Evolutionary conservation across 495 filamentous ascomycete species (phyloP), one percentile per base, ranked within the genome.

Genomic region (Astrothelium subdiscretum): DNA sequence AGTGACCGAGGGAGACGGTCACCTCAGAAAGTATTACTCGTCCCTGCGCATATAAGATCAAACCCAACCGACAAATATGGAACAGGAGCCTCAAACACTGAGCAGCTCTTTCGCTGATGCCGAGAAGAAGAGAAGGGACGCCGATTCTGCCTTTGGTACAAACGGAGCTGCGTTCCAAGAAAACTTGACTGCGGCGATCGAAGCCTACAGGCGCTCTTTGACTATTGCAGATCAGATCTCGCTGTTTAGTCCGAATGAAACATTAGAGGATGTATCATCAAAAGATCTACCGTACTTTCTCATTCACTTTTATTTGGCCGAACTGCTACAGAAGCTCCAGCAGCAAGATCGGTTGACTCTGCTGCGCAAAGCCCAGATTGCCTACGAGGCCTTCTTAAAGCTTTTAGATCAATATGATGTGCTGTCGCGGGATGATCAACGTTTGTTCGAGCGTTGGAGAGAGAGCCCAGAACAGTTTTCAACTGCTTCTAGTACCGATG

Each of bases 201-300:
- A 79, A 60, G 78, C 82, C 59, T 89, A 96, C 74, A 79, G 89
- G 65, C 79, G 88, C 71, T 91, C 87, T 72, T 79, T 86, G 38
- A 73, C 79, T 66, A 80, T 91, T 40, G 83, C 89, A 64, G 75
- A 82, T 63, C 77, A 83, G 48, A 75, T 92, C 59, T 87, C 89
- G 0, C 73, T 97, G 13, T 97, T 97, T 80, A 94, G 90, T 69
- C 80, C 86, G 8, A 97, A 98, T 72, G 94, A 98, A 71, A 80
- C 82, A 1, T 73, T 96, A 32, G 95, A 97, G 61, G 94, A 98
- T 77, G 76, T 97, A 31, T 79, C 88, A 12, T 92, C 91, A 12
- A 80, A 79, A n/a, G 85, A 94, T 73, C 73, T 98, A 48, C 88
- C 87, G 69, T 92, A 87, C 69, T 77, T 92, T 63, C 76, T 83